Conservation (phyloP, 345 rosid genomes). For the Aquilaria yunnanensis region DNA sequence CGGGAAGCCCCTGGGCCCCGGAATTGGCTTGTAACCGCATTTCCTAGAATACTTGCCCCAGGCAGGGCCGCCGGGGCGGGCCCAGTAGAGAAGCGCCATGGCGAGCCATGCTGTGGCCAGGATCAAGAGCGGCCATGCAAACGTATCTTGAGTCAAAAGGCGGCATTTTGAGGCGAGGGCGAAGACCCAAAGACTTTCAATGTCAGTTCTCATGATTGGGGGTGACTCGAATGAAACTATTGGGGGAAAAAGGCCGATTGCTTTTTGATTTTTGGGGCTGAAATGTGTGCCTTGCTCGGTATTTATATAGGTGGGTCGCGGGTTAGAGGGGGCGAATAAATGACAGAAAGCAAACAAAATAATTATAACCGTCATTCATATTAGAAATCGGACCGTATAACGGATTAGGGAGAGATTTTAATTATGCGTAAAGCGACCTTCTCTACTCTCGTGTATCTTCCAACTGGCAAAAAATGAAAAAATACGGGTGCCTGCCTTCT, state of each 20-base stretch:
- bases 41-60: slow-evolving; percentile 49
- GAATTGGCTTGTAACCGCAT: slow-evolving; percentile 30
- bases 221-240: slow-evolving; percentile 9
- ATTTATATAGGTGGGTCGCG: slow-evolving; percentile 26
- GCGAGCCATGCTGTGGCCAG: slow-evolving; percentile 25
- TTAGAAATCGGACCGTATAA: slow-evolving; percentile 13
- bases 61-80: slow-evolving; percentile 66
- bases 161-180: slow-evolving; percentile 58
- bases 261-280: slow-evolving; percentile 26
- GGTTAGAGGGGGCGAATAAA: not conserved
- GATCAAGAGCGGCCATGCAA: slow-evolving; percentile 37
- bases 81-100: slow-evolving; percentile 45
- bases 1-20: slow-evolving; percentile 73
- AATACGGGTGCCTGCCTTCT: too few relatives aligned
- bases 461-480: too few relatives aligned
- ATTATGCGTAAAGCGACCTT: too few relatives aligned
- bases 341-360: too few relatives aligned
- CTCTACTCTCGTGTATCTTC: too few relatives aligned
- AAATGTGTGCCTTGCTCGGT: slow-evolving; percentile 15
- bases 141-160: slow-evolving; percentile 30
- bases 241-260: slow-evolving; percentile 18
- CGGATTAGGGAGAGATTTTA: not conserved
- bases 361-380: slow-evolving; percentile 7
- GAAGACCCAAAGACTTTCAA: slow-evolving; percentile 38
- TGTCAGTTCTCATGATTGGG: slow-evolving; percentile 36